phyloP scores from a whole-genome alignment of 352 stramenopile genomes.

The Globisporangium okanoganense region DNA sequence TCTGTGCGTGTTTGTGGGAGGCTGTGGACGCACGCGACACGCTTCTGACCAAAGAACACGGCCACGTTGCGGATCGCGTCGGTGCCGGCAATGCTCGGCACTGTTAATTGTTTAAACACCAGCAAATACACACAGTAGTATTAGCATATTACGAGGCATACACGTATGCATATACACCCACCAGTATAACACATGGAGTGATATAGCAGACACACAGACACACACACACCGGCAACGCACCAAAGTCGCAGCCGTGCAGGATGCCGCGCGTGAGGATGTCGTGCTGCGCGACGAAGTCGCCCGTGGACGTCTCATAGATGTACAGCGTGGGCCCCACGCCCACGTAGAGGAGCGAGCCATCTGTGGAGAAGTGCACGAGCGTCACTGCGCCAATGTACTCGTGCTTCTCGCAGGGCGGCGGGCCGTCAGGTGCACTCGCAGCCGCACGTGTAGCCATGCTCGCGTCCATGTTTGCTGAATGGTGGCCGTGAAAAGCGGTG shows the following conservation, averaged over 20 bases:
- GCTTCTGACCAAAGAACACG: constrained; percentile 83
- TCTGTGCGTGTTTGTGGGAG: constrained; percentile 39
- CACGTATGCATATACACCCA: background rate
- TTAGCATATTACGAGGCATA: background rate
- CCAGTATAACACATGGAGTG: no score
- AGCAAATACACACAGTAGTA: background rate
- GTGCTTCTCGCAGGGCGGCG: constrained; percentile 40
- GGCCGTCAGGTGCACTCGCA: background rate
- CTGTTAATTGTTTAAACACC: background rate
- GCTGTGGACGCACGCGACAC: constrained; percentile 46
- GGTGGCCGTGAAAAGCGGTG: background rate
- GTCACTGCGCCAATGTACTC: constrained; percentile 84
- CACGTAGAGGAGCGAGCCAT: constrained; percentile 72
- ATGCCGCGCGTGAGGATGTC: constrained; percentile 56
- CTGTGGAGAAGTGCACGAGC: constrained; percentile 63
- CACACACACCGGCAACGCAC: constrained; percentile 10
- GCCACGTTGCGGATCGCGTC: constrained; percentile 18
- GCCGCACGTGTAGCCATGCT: background rate
- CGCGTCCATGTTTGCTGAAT: background rate
- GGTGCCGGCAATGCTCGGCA: background rate
- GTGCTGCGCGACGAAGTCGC: constrained; percentile 41
- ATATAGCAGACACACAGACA: background rate
- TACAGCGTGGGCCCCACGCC: constrained; percentile 63
- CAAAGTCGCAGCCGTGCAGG: constrained; percentile 70
- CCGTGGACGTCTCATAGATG: constrained; percentile 50